Base-by-base conservation (phyloP, 2,329 filamentous ascomycete genomes). In the Ambrosiella beaveri region DNA sequence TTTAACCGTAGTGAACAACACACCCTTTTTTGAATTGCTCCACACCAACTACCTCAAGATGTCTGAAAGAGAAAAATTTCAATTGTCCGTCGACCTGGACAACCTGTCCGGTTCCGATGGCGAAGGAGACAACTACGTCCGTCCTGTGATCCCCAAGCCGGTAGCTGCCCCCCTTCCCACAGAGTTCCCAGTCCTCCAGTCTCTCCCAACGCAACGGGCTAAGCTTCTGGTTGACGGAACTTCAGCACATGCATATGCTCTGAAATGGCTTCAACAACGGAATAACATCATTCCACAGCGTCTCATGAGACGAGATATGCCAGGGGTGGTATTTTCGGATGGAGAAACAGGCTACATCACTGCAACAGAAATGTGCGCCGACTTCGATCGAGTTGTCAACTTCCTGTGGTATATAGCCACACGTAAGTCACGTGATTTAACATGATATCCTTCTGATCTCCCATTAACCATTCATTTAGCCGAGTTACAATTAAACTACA, bases 341-440 rank as follows among this genome's bases (percentile, higher is more conserved):
- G 69, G 73, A 11, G 68, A 78, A 1, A 66, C 72, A 1, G 78
- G 78, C 19, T 82, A 80, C 65, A 69, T 73, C 57, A 79, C 70
- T 56, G 86, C 91, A 67, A 74, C 73, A 54, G 84, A 90, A 65
- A 78, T 88, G 3, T 87, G 81, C 57, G 78, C 73, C 59, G 88
- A 95, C 65, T 69, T 95, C 0, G 85, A 90, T 58, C 75, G 76
- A 5, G 67, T 95, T 11, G 71, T 95, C 13, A 85, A 94, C 68
- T 78, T 94, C 7, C 71, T 95, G 4, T 97, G 91, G 91, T 78
- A 88, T 19, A 88, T 84, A 37, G 88, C 86, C 8, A 95, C 90
- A 19, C 88, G 88, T 89, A 74, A 67, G 86, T 68, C 15, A 3
- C 17, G 19, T 7, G 9, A 35, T 37, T 35, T 51, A 7, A 27